Base-by-base conservation (phyloP, 2,329 filamentous ascomycete genomes). In the Mycosphaerella sp. region DNA sequence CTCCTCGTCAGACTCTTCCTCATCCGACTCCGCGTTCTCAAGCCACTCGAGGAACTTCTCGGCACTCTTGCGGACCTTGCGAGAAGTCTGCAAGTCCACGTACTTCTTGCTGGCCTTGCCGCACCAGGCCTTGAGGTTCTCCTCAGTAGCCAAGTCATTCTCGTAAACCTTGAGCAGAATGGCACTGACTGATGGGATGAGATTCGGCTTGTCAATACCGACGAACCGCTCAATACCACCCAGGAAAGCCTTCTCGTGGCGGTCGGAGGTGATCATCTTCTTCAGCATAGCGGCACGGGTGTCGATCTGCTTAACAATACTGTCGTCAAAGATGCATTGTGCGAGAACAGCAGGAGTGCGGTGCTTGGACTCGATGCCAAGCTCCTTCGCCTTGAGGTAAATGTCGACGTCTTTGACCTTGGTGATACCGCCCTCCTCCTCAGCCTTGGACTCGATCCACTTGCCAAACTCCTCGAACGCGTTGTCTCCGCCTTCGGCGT, bases 31-130 rank as follows among this genome's bases (percentile, higher is more conserved):
- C 10, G 64, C 64, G 26, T 59, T 64, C 59, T 89, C 83, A 55
- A 97, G 89, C 92, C 91, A 97, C 66, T 84, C 87, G 68, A 96
- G 80, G 81, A 98, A 98, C 61, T 88, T 85, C 78, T 95, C 87
- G 51, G 93, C 90, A 62, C 89, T 87, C 79, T 95, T 92, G 76
- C 91, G 89, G 59, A 97, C 90, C 80, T 95, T 95, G 80, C 90
- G 92, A 76, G 89, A 95, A 58, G 84, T 91, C 56, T 85, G 71
- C 57, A 95, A 74, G 70, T 97, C 92, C 64, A 95, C 88, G 71
- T 97, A 97, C 78, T 96, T 96, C 85, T 95, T 96, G 82, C 89
- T 95, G 56, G 92, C 90, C 80, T 93, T 95, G 69, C 82, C 80
- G 62, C 91, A 92, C 92, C 93, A 98, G 64, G 86, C 85, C 74